Percentiles rank a stretch among this genome's conserved stretches.
Evolutionary conservation across 2,329 filamentous ascomycete genomes (phyloP).

Genomic region (Aspergillus sp.): DNA sequence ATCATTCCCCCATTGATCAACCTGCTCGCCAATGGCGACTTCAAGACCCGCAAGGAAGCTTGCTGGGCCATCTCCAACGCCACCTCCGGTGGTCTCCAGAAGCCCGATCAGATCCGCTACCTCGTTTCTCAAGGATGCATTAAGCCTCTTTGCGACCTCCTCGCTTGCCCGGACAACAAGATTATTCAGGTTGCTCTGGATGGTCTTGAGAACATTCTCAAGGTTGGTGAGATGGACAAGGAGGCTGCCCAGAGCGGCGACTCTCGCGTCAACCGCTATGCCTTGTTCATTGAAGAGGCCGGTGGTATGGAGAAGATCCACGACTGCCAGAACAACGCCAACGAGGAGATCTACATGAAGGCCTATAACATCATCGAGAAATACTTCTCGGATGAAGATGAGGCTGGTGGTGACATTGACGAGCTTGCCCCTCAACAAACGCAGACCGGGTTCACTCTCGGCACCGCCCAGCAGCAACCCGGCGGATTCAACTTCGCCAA

Average conservation of each 20-base stretch:
- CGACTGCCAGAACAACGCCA: conserved; percentile 99
- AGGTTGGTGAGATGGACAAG: conserved; percentile 98
- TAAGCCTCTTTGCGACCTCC: conserved; percentile 91
- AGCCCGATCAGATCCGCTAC: conserved; percentile 97
- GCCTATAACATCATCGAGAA: conserved; percentile 99
- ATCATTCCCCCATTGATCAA: conserved; percentile 96
- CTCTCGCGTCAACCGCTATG: conserved; percentile 80
- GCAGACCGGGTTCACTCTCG: conserved; percentile 72
- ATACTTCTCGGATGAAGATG: conserved; percentile 99
- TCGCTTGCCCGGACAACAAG: conserved; percentile 98
- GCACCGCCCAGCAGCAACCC: conserved; percentile 60
- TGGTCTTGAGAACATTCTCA: conserved; percentile 97
- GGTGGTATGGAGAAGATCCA: conserved; percentile 99
- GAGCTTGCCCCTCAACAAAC: conserved; percentile 71
- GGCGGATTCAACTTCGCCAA: conserved; percentile 92
- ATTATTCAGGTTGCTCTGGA: conserved; percentile 99
- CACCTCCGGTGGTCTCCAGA: conserved; percentile 94
- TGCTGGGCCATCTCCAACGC: conserved; percentile 99
- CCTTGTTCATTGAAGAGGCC: conserved; percentile 97
- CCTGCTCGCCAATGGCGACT: conserved; percentile 90
- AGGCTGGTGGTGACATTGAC: conserved; percentile 72
- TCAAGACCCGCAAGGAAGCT: conserved; percentile 98
- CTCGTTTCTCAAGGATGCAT: conserved; percentile 92
- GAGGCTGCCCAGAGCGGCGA: conserved; percentile 61
- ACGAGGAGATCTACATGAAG: conserved; percentile 99